These are phyloP conservation scores for Talaromyces sp. DNA, from an alignment of 2,329 filamentous ascomycete genomes.

Conservation along the genomic window DNA sequence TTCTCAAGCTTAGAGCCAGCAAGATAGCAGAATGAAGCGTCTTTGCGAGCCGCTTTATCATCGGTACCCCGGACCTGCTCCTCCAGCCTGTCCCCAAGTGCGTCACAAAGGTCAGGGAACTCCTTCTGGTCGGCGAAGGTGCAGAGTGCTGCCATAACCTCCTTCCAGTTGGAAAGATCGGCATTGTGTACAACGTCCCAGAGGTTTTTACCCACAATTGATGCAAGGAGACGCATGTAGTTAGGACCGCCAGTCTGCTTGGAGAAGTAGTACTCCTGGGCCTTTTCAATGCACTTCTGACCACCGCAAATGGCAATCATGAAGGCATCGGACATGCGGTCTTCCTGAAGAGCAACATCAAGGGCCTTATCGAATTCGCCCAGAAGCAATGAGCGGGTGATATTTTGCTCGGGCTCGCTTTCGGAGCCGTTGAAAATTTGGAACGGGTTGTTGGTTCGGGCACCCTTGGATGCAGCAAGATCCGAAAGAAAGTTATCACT, in stretches of 20 bases:
- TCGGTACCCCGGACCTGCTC: constrained; percentile 64
- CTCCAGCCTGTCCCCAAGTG: constrained; percentile 85
- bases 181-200: constrained; percentile 99
- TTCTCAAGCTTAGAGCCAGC: constrained; percentile 97
- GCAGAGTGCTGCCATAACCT: constrained; percentile 93
- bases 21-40: constrained; percentile 95
- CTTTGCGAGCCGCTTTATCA: constrained; percentile 66
- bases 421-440: constrained; percentile 84
- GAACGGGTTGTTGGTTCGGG: constrained; percentile 93
- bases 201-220: constrained; percentile 92
- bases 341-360: constrained; percentile 83
- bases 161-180: constrained; percentile 90
- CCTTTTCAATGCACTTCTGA: constrained; percentile 90
- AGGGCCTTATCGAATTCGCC: constrained; percentile 90
- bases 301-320: constrained; percentile 97
- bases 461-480: constrained; percentile 83
- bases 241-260: constrained; percentile 81
- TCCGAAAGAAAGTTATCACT: constrained; percentile 85
- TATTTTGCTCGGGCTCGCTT: constrained; percentile 77
- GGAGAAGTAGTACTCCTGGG: constrained; percentile 86
- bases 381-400: constrained; percentile 85
- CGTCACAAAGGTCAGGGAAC: constrained; percentile 93
- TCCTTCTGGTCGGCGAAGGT: constrained; percentile 90
- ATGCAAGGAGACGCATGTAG: constrained; percentile 86
- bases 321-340: constrained; percentile 92